Evolutionary conservation across 192 early-diverging fungal species (phyloP).

Genomic region (Backusella tarrabulga): DNA sequence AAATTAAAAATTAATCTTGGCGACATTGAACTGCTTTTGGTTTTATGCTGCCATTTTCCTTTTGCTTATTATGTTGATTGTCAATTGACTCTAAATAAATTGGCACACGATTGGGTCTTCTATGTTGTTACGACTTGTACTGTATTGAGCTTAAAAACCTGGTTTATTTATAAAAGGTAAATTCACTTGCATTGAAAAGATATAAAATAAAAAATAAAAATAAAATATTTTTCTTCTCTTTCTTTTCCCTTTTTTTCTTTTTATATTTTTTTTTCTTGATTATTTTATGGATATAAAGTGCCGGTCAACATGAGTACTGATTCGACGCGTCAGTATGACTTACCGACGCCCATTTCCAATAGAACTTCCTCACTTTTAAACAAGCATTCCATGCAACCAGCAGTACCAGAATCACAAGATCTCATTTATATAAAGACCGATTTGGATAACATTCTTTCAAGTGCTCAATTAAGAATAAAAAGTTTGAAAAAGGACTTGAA

Average conservation of each 20-base stretch:
- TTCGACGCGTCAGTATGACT: slow-evolving; percentile 17
- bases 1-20: too few relatives aligned
- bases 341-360: slow-evolving; percentile 4
- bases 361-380: background rate
- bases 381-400: background rate
- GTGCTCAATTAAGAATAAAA: slow-evolving; percentile 17
- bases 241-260: background rate
- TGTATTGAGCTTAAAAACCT: too few relatives aligned
- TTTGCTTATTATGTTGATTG: too few relatives aligned
- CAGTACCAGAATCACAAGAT: slow-evolving; percentile 26
- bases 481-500: slow-evolving; percentile 23
- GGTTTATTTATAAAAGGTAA: background rate
- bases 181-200: background rate
- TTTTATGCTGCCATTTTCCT: too few relatives aligned
- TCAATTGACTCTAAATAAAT: too few relatives aligned
- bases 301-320: slow-evolving; percentile 5
- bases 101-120: background rate
- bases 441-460: slow-evolving; percentile 27
- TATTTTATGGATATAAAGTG: slow-evolving; percentile 3
- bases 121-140: background rate
- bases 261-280: background rate
- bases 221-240: background rate
- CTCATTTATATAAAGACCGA: slow-evolving; percentile 28
- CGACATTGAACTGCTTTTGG: too few relatives aligned
- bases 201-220: background rate